Conservation (phyloP, 768 basidiomycete species). For the Dentipellis fragilis region DNA sequence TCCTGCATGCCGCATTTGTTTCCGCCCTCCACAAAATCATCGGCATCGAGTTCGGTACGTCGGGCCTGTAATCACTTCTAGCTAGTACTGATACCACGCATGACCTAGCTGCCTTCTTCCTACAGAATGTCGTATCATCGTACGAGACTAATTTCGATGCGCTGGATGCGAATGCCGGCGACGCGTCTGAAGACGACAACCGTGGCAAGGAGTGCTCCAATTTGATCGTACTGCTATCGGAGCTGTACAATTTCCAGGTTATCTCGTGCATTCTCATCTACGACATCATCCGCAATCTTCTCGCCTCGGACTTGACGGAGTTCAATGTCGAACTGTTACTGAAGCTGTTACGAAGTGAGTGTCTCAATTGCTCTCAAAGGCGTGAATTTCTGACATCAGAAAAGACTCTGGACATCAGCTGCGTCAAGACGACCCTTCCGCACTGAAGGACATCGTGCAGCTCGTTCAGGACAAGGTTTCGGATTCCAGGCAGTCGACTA, state of each 20-base stretch:
- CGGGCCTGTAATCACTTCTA: neutral
- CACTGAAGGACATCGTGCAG: constrained; percentile 83
- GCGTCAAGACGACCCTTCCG: constrained; percentile 83
- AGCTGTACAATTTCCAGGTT: constrained; percentile 94
- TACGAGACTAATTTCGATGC: constrained; percentile 51
- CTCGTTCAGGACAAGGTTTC: constrained; percentile 68
- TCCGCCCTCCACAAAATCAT: constrained; percentile 71
- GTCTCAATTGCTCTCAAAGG: neutral
- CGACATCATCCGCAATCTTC: constrained; percentile 73
- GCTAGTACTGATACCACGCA: neutral
- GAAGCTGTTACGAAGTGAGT: constrained; percentile 62
- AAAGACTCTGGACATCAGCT: constrained; percentile 88
- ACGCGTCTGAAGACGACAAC: constrained; percentile 19
- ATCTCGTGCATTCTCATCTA: constrained; percentile 84
- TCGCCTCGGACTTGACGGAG: constrained; percentile 59
- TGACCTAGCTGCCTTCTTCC: constrained; percentile 64
- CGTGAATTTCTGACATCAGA: neutral
- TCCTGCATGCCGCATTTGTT: constrained; percentile 79
- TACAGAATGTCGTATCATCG: constrained; percentile 57
- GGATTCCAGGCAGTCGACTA: constrained; percentile 36
- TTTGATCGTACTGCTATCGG: constrained; percentile 76
- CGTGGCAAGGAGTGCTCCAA: constrained; percentile 86
- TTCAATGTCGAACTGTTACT: constrained; percentile 80
- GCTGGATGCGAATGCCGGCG: constrained; percentile 14
- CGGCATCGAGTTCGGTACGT: constrained; percentile 82